Base-by-base conservation (phyloP, 1,284 basidiomycete genomes). In the Cutaneotrichosporon sp. region DNA sequence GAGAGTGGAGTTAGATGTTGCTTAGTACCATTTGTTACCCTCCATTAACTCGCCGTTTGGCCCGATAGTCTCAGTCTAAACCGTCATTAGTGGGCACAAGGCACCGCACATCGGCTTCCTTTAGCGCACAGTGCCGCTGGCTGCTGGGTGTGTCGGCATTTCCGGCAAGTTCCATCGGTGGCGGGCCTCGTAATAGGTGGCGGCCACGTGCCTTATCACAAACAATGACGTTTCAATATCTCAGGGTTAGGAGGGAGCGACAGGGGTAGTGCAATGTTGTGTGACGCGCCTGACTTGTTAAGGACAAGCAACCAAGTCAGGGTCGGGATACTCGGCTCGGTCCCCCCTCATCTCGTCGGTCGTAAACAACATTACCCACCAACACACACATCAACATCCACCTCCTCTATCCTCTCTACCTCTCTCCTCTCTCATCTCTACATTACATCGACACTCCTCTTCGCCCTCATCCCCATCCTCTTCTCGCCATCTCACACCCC, bases 201-300 rank as follows among this genome's bases (percentile, higher is more conserved):
- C n/a, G n/a, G n/a, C n/a, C n/a, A n/a, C 11, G n/a, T 24, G 29
- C 29, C 31, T 54, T 25, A 38, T 36, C 34, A 54, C 14, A 22
- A 8, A n/a, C 5, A 54, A 62, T 62, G 51, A 62, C 56, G 60
- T 62, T 51, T 58, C 47, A 45, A 53, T 49, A 53, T 47, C 34
- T 45, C 34, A 25, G 24, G 45, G 24, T 11, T 4, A 29, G 29
- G 29, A 4, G 9, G 29, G 9, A n/a, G n/a, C 9, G 29, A 29
- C 8, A 24, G 22, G 45, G 11, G 2, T n/a, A n/a, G n/a, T 18
- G 16, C 13, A 42, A 42, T 16, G 27, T 50, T 50, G 27, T 50
- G 24, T 24, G 47, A 50, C 47, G 47, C 47, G 47, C 25, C 47
- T 50, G 47, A 27, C 16, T 27, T 50, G 31, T 50, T 31, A 16